Conservation (phyloP, 179 eudicot genomes). For the Heliamphora pulchella region DNA sequence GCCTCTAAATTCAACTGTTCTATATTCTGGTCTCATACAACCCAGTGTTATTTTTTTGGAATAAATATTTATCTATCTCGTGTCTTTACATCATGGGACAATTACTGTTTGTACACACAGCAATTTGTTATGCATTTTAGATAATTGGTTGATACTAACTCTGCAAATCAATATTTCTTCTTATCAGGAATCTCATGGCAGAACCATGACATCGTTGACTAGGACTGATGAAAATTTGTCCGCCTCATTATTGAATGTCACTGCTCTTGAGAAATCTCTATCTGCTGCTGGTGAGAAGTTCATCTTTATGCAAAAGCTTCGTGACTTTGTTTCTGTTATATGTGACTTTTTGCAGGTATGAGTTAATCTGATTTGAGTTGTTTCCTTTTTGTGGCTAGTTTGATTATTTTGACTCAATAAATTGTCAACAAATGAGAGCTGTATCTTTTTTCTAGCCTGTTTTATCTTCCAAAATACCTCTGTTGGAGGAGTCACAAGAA, state of each 20-base stretch:
- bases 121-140: neutral
- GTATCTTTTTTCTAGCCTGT: constrained; percentile 1
- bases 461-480: neutral
- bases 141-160: neutral
- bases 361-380: constrained; percentile 23
- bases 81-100: neutral
- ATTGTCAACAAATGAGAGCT: neutral
- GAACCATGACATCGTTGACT: constrained; percentile 54
- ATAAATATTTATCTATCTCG: neutral
- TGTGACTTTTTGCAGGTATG: constrained; percentile 97
- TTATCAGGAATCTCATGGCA: constrained; percentile 70
- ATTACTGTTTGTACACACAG: neutral
- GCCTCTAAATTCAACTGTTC: constrained; percentile 5
- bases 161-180: neutral
- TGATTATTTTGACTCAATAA: constrained; percentile 6
- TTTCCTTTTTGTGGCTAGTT: constrained; percentile 10
- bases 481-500: neutral
- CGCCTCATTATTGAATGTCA: constrained; percentile 55
- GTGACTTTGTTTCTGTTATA: constrained; percentile 81
- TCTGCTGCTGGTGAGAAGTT: constrained; percentile 89
- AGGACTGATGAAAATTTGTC: constrained; percentile 69
- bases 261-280: constrained; percentile 57
- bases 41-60: neutral
- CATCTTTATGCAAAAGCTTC: constrained; percentile 96
- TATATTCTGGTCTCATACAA: neutral